Base-by-base conservation (phyloP, 495 filamentous ascomycete genomes). In the Neurospora terricola region DNA sequence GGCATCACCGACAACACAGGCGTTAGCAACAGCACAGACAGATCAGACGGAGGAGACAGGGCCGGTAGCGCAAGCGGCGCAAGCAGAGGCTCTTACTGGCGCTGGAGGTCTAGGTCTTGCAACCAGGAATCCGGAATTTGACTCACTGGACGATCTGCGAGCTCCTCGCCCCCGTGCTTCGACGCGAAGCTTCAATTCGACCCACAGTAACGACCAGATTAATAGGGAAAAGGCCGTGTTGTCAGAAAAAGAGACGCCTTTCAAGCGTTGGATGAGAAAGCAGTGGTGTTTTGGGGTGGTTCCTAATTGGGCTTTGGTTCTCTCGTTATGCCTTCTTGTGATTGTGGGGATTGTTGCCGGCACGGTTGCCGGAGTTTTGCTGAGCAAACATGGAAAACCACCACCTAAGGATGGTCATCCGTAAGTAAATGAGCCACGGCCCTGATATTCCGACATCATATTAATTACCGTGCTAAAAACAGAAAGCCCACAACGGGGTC, bases 301-400 rank as follows among this genome's bases (percentile, higher is more conserved):
- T 16, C 92, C 91, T 0, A 84, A 91, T 48, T 94, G 92, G 92
- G 88, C 89, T 0, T 77, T 93, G 36, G 81, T 86, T 39, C 80
- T 92, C 27, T 83, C 88, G 3, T 80, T 80, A 1, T 78, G 86
- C 12, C 83, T 91, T 7, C 75, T 90, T 6, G 43, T 89, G 23
- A 80, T 92, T 73, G 81, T 93, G 73, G 90, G 86, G 70, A 83
- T 88, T 8, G 87, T 93, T 77, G 83, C 91, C 16, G 91, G 90
- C 48, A 83, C 90, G 5, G 84, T 87, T 39, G 78, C 87, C 71
- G 84, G 84, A 38, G 78, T 78, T 2, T 77, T 84, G 8, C 23
- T 82, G 36, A 72, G 72, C 11, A 82, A 77, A 37, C 72, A 79
- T 37, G 81, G 80, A 70, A 74, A 76, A 66, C 45, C 72, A 21